Evolutionary conservation across 2,329 filamentous ascomycete species (phyloP).

Genomic region (Clonostachys chloroleuca): DNA sequence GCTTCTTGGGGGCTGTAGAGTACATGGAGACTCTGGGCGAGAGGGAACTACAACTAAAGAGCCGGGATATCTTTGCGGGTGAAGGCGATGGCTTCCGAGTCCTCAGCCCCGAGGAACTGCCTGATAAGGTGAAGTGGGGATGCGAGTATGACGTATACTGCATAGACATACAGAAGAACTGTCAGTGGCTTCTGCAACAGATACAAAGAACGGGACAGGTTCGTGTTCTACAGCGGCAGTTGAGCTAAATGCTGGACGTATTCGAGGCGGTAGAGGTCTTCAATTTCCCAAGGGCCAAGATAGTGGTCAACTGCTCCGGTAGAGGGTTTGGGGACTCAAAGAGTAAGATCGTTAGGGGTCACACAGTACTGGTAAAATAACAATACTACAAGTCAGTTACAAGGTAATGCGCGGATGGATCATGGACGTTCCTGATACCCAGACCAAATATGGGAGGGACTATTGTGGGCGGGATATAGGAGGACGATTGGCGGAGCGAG

Average conservation of each 20-base stretch:
- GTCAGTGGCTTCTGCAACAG: slow-evolving; percentile 18
- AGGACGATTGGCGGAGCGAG: slow-evolving; percentile 44
- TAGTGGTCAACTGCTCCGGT: slow-evolving; percentile 24
- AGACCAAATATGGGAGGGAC: slow-evolving; percentile 57
- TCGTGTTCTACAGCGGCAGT: too few relatives aligned
- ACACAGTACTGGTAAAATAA: slow-evolving; percentile 19
- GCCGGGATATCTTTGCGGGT: slow-evolving; percentile 11
- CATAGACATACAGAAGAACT: slow-evolving; percentile 46
- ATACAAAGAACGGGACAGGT: too few relatives aligned
- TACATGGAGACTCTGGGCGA: slow-evolving; percentile 39
- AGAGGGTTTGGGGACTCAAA: slow-evolving; percentile 21
- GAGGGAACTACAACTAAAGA: slow-evolving; percentile 11
- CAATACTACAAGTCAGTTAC: slow-evolving; percentile 42
- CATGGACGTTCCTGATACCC: slow-evolving; percentile 58
- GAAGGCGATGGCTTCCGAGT: slow-evolving; percentile 20
- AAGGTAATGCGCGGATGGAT: slow-evolving; percentile 56
- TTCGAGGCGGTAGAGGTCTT: too few relatives aligned
- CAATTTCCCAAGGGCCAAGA: slow-evolving; percentile 3
- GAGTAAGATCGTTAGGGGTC: slow-evolving; percentile 20
- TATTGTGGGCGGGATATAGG: slow-evolving; percentile 60
- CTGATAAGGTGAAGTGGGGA: slow-evolving; percentile 33
- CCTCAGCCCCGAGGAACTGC: slow-evolving; percentile 27
- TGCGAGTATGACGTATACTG: slow-evolving; percentile 40
- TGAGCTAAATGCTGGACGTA: too few relatives aligned
- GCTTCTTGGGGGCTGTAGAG: slow-evolving; percentile 40